Evolutionary conservation across 352 stramenopile species (phyloP), one percentile per base, ranked within the genome.

Genomic region (Peronospora farinosa): DNA sequence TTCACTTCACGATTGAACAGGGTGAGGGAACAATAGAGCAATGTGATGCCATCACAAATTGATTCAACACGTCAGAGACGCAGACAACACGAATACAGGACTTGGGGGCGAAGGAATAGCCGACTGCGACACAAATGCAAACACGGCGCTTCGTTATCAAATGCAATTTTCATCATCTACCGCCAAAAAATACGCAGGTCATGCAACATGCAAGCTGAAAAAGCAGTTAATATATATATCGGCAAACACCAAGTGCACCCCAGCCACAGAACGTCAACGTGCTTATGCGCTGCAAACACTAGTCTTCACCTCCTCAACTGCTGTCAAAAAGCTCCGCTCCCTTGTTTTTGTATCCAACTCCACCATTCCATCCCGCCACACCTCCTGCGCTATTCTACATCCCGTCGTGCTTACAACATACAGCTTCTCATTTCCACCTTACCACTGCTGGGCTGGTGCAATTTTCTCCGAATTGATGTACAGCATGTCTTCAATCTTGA

Each of bases 381-480:
- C n/a, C n/a, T 46, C 33, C 40, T 33, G 28, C 39, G 35, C 47
- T 46, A 64, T 55, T 50, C 61, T 58, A 63, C 47, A 53, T 27
- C 41, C 30, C 46, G 36, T 51, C 37, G 47, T 47, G 41, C 27
- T 33, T 45, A 39, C 17, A 23, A 36, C 39, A 54, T 16, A 25
- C 30, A 48, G 17, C 10, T 53, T 11, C 21, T 52, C 28, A 43
- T 28, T 33, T 40, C 10, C 28, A 32, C 28, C 19, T 50, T 84
- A 92, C 82, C 82, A 93, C 43, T 86, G 55, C 60, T 93, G 82
- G 50, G 73, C 79, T 49, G 74, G 74, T 40, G 82, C 82, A 43
- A 93, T 72, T 54, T 86, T 82, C 49, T 87, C 72, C 45, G 77
- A 88, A 63, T 91, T 87, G 60, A 93, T 78, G 67, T 91, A 91